Base-by-base conservation (phyloP, 2,329 filamentous ascomycete genomes). In the Periconia macrospinosa region DNA sequence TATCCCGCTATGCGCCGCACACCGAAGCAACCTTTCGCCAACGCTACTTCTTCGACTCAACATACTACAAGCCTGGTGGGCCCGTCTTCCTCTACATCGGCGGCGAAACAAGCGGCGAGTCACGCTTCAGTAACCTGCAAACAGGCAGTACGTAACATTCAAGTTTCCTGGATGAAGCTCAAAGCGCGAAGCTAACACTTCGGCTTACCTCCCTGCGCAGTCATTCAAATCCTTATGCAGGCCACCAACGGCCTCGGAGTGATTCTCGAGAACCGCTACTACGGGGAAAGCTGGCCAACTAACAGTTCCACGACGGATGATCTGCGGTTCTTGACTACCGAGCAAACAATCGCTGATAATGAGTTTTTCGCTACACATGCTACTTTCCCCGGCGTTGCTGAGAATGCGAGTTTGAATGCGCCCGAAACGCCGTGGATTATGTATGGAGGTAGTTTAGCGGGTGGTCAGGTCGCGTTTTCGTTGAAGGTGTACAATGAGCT, bases 211-310 rank as follows among this genome's bases (percentile, higher is more conserved):
- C 23, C 23, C 23, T 8, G 23, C 23, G 23, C 61, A 60, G 76
- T 82, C 56, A 78, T 83, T 30, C 78, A 83, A 56, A 81, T 83
- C 41, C 61, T 83, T 43, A 82, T 82, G 79, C 63, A 82, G 62
- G 78, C 76, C 6, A 80, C 78, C n/a, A 77, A 79, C 59, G 81
- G 81, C 2, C 65, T 83, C 30, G 81, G 81, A 9, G 78, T 83
- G 3, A 82, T 83, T 53, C 69, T 82, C 2, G 79, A 83, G 59
- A 81, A 82, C 50, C 69, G 79, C 18, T 80, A 80, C 57, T 82
- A 82, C 57, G 80, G 80, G 23, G 50, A 76, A 27, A 81, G 78
- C 56, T 82, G 71, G 52, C 80, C 80, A 0, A 80, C 76, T 54
- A 75, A 77, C 17, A 74, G 72, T 15, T 78, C 75, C 33, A 78